A percentile compares a stretch with the other conserved stretches of the same genome.
Evolutionary conservation across 139 green algal genomes (phyloP).

Genomic region (Desmodesmus armatus): DNA sequence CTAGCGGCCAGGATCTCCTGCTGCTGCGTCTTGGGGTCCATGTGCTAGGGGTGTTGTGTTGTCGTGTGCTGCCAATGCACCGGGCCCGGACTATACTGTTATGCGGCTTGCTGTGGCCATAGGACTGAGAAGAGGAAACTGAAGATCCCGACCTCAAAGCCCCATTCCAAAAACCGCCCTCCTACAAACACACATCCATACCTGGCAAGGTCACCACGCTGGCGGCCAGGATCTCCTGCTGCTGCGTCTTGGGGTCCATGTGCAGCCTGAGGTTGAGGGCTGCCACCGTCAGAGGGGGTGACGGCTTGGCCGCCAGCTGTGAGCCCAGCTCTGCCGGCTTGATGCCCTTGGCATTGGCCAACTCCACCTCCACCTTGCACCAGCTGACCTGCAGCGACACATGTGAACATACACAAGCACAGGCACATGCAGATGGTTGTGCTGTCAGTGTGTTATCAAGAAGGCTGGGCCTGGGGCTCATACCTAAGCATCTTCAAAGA

Average conservation of each 20-base stretch:
- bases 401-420: not conserved
- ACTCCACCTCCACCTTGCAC: constrained; percentile 92
- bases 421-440: not conserved
- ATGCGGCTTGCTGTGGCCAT: too few relatives aligned
- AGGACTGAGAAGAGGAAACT: too few relatives aligned
- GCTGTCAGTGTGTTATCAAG: too few relatives aligned
- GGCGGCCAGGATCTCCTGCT: constrained; percentile 82
- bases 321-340: constrained; percentile 15
- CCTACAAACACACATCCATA: too few relatives aligned
- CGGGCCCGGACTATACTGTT: too few relatives aligned
- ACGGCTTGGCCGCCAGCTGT: constrained; percentile 39
- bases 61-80: too few relatives aligned
- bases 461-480: too few relatives aligned
- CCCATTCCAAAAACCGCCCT: too few relatives aligned
- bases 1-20: constrained; percentile 84
- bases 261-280: constrained; percentile 91
- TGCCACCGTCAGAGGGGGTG: constrained; percentile 88
- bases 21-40: constrained; percentile 67
- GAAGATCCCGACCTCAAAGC: too few relatives aligned
- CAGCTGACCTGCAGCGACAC: constrained; percentile 78
- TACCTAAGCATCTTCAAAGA: too few relatives aligned
- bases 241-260: constrained; percentile 67
- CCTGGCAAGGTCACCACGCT: constrained; percentile 78
- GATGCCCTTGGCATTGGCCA: constrained; percentile 76
- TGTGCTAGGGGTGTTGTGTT: too few relatives aligned